phyloP scores from a whole-genome alignment of 2,329 filamentous ascomycete genomes.

The Sporothrix humicola region DNA sequence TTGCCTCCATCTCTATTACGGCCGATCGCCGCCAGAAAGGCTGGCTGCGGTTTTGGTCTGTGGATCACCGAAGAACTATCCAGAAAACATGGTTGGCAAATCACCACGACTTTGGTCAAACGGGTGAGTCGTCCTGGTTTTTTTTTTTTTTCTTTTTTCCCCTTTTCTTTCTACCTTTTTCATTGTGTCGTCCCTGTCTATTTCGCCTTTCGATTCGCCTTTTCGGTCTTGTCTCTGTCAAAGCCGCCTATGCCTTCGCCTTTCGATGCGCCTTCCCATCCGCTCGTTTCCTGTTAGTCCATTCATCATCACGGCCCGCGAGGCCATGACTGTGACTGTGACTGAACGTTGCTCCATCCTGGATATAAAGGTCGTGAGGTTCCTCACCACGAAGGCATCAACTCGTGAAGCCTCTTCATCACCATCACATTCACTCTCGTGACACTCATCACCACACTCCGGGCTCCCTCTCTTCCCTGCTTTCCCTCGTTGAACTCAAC shows the following conservation, averaged over 20 bases:
- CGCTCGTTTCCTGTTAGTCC: background rate
- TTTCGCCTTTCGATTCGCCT: background rate
- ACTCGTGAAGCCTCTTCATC: background rate
- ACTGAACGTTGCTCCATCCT: background rate
- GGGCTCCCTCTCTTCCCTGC: background rate
- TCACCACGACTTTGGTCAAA: slow-evolving; percentile 5
- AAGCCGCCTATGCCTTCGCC: background rate
- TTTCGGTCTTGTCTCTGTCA: background rate
- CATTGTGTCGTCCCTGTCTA: too few species aligned
- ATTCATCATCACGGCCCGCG: background rate
- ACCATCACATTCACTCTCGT: background rate
- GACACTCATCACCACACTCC: background rate
- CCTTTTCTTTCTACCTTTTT: background rate
- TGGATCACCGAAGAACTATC: background rate
- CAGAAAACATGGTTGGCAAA: slow-evolving; percentile 1
- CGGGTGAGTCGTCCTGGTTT: background rate
- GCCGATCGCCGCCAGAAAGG: background rate
- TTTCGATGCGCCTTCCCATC: background rate
- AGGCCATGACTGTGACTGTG: background rate
- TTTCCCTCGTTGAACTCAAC: background rate
- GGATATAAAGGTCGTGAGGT: background rate
- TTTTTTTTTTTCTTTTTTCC: background rate
- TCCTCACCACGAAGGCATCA: background rate
- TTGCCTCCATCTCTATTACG: background rate
- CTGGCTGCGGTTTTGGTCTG: background rate